Conservation (phyloP, 352 stramenopile species). For the Pythium dissotocum region DNA sequence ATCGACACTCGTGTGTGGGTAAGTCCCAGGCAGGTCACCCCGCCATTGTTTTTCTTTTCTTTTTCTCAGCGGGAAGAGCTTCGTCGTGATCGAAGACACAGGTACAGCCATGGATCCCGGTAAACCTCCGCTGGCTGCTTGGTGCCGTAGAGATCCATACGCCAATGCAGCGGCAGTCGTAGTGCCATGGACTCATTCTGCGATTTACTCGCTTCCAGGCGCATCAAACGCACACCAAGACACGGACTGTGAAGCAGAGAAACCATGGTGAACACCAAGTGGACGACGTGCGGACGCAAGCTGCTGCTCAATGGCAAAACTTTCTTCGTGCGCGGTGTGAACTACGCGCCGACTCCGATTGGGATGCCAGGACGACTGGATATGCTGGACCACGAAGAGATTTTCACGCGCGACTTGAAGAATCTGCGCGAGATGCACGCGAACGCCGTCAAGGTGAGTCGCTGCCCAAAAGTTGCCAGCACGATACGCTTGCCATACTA, state of each 20-base stretch:
- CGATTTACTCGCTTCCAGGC: not conserved
- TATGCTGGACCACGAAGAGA: constrained; percentile 50
- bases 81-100: not conserved
- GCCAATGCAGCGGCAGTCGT: not conserved
- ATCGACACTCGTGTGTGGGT: not conserved
- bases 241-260: not conserved
- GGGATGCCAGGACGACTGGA: constrained; percentile 50
- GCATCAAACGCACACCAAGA: not conserved
- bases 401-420: constrained; percentile 63
- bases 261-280: constrained; percentile 46
- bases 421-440: constrained; percentile 75
- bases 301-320: constrained; percentile 53
- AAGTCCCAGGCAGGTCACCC: not conserved
- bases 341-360: constrained; percentile 72
- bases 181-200: not conserved
- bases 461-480: no score
- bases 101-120: not conserved
- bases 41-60: not conserved
- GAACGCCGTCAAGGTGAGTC: constrained; percentile 57
- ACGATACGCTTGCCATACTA: not conserved
- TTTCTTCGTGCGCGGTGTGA: constrained; percentile 76
- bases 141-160: not conserved
- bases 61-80: constrained; percentile 5
- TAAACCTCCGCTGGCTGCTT: not conserved
- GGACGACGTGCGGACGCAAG: constrained; percentile 61